phyloP scores from a whole-genome alignment of 2,329 filamentous ascomycete species.

The Orbilia brochopaga region DNA sequence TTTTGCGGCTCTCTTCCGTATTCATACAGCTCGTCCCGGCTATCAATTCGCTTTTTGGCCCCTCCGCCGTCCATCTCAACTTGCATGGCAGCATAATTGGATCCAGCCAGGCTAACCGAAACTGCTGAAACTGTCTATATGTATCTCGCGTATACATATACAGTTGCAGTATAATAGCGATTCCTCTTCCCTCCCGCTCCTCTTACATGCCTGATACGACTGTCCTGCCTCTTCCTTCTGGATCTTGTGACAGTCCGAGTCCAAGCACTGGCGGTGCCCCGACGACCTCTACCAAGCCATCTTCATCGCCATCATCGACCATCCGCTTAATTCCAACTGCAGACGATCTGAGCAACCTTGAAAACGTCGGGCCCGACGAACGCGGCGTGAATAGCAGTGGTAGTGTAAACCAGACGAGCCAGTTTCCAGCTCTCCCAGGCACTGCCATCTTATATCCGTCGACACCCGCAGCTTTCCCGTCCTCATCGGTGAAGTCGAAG shows the following conservation, averaged over 20 bases:
- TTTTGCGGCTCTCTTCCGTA: constrained; percentile 4
- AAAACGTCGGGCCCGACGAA: background rate
- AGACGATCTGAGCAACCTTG: constrained; percentile 4
- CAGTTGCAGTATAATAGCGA: constrained; percentile 46
- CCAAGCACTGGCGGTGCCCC: constrained; percentile 37
- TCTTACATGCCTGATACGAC: constrained; percentile 52
- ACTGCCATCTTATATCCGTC: constrained; percentile 41
- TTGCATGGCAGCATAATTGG: background rate
- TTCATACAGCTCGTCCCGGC: constrained; percentile 19
- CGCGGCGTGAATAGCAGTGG: background rate
- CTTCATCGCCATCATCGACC: constrained; percentile 20
- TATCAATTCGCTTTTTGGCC: constrained; percentile 28
- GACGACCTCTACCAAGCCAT: constrained; percentile 1
- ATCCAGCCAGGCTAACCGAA: constrained; percentile 34
- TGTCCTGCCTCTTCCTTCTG: constrained; percentile 49
- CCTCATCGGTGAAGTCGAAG: constrained; percentile 32
- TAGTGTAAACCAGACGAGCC: constrained; percentile 6
- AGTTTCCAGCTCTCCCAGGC: constrained; percentile 16
- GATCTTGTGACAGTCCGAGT: constrained; percentile 50
- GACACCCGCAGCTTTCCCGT: constrained; percentile 25
- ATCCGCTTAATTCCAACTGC: background rate
- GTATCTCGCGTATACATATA: constrained; percentile 35
- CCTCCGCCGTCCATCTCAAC: background rate
- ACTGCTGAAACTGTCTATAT: constrained; percentile 45
- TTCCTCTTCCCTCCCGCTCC: constrained; percentile 25